Evolutionary conservation across 2,329 filamentous ascomycete species (phyloP).

Genomic region (Grosmannia clavigera): DNA sequence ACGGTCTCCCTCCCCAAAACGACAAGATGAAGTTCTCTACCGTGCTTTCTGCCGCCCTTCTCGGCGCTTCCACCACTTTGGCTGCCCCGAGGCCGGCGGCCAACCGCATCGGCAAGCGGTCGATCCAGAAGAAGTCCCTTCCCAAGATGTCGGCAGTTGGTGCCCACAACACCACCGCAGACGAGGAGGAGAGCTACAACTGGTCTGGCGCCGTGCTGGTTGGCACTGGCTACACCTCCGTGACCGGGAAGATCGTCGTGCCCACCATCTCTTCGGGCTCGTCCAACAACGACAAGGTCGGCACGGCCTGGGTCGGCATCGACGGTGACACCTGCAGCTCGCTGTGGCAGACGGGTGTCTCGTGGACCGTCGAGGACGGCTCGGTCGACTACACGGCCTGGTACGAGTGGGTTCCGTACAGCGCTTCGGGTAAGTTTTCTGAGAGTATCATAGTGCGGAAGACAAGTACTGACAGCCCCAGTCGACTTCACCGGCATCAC

Average conservation of each 20-base stretch:
- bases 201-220: slow-evolving; percentile 5
- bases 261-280: slow-evolving; percentile 13
- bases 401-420: slow-evolving; percentile 21
- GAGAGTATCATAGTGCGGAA: too few species aligned
- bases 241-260: slow-evolving; percentile 16
- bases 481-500: slow-evolving; percentile 15
- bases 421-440: slow-evolving; percentile 10
- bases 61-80: neutral
- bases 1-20: neutral
- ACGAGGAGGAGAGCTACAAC: neutral
- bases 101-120: neutral
- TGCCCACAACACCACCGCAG: neutral
- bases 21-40: slow-evolving; percentile 1
- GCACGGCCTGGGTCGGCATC: slow-evolving; percentile 20
- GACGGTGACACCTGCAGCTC: slow-evolving; percentile 18
- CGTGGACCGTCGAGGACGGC: slow-evolving; percentile 9
- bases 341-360: slow-evolving; percentile 19
- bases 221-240: slow-evolving; percentile 7
- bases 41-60: neutral
- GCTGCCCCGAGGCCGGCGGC: neutral
- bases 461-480: neutral
- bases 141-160: neutral
- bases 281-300: slow-evolving; percentile 9
- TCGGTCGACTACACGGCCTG: slow-evolving; percentile 13
- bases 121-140: neutral